Evolutionary conservation across 805 yeast species (phyloP).

Genomic region (Ogataea dorogensis): DNA sequence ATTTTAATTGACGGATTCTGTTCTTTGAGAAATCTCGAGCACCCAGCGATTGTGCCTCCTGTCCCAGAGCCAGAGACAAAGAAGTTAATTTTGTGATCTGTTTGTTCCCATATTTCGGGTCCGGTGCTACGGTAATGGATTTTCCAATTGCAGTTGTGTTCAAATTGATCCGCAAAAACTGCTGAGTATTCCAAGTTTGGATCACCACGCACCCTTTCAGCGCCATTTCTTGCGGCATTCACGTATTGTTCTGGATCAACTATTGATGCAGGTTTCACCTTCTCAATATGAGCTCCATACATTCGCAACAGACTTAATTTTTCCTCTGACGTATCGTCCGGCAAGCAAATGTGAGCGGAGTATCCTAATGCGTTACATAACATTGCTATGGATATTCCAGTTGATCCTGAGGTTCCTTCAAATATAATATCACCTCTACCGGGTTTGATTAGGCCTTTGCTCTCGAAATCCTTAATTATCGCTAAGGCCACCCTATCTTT

Average conservation of each 20-base stretch:
- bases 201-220: slow-evolving; percentile 48
- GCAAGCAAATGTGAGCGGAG: slow-evolving; percentile 87
- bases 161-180: slow-evolving; percentile 93
- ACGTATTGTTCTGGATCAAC: slow-evolving; percentile 93
- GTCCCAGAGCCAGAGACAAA: slow-evolving; percentile 95
- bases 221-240: slow-evolving; percentile 74
- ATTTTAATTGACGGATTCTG: slow-evolving; percentile 43
- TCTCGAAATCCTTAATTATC: slow-evolving; percentile 69
- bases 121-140: slow-evolving; percentile 83
- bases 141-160: slow-evolving; percentile 87
- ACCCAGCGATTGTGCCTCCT: slow-evolving; percentile 96
- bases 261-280: slow-evolving; percentile 91
- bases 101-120: slow-evolving; percentile 85
- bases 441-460: slow-evolving; percentile 53
- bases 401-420: slow-evolving; percentile 97
- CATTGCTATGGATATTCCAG: slow-evolving; percentile 92
- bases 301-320: slow-evolving; percentile 68
- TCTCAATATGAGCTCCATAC: slow-evolving; percentile 79
- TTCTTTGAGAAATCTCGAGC: slow-evolving; percentile 68
- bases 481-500: slow-evolving; percentile 92
- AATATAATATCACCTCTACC: slow-evolving; percentile 69
- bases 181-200: slow-evolving; percentile 44
- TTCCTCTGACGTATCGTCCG: slow-evolving; percentile 89
- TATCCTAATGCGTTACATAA: slow-evolving; percentile 89
- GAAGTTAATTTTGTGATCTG: slow-evolving; percentile 61